Conservation (phyloP, 176 grass and related monocot genomes). For the Saccharum spontaneum region DNA sequence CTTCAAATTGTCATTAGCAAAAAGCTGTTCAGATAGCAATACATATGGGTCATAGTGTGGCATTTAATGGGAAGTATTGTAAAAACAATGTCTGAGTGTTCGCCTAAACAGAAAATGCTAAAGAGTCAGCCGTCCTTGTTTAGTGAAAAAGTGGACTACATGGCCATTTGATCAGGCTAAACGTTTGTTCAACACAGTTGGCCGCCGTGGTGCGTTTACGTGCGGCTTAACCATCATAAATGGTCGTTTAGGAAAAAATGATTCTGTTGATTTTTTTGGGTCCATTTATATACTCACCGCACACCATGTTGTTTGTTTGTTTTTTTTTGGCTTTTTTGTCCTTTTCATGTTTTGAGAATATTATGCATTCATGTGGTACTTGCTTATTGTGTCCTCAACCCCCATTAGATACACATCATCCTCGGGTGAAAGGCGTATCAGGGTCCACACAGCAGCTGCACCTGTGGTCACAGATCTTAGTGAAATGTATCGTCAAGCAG, state of each 20-base stretch:
- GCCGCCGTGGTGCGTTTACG: background rate
- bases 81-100: background rate
- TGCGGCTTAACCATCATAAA: background rate
- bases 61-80: background rate
- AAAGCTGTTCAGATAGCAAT: constrained; percentile 5
- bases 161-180: background rate
- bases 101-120: background rate
- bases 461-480: constrained; percentile 92
- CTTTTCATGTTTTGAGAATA: constrained; percentile 11
- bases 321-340: background rate
- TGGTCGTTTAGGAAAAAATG: background rate
- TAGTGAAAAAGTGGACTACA: background rate
- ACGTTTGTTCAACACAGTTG: background rate
- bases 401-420: constrained; percentile 87
- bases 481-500: constrained; percentile 99
- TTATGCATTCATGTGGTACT: constrained; percentile 23
- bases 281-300: background rate
- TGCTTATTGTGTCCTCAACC: constrained; percentile 55
- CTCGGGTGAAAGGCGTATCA: constrained; percentile 92
- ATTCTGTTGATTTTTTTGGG: background rate
- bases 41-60: background rate
- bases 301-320: background rate
- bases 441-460: constrained; percentile 93
- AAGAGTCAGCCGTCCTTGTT: background rate
- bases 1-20: background rate